Evolutionary conservation across 495 filamentous ascomycete species (phyloP).

Genomic region (Paragyromitra xinjiangensis): DNA sequence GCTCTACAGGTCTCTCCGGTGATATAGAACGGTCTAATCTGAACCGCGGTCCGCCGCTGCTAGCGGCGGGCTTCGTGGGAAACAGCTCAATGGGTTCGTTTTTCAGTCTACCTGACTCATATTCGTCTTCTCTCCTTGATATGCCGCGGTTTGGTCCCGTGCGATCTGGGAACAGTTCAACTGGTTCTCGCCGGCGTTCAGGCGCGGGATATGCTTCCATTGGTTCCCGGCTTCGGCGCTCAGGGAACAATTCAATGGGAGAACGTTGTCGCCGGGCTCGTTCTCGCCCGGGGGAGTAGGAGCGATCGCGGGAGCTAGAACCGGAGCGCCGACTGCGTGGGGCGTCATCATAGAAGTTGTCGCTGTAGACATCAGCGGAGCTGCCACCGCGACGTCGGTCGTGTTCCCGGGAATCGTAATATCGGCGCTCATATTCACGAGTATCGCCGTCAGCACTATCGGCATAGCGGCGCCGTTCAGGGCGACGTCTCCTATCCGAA

Average conservation of each 20-base stretch:
- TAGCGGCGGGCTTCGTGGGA: slow-evolving; percentile 31
- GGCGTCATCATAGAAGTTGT: slow-evolving; percentile 56
- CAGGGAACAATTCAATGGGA: slow-evolving; percentile 53
- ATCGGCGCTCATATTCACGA: slow-evolving; percentile 51
- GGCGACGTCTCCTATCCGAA: slow-evolving; percentile 51
- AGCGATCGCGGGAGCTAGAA: slow-evolving; percentile 47
- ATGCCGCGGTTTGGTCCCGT: not conserved
- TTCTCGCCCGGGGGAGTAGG: slow-evolving; percentile 37
- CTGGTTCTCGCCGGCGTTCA: slow-evolving; percentile 19
- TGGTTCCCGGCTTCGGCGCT: slow-evolving; percentile 32
- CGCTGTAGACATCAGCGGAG: slow-evolving; percentile 31
- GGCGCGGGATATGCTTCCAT: slow-evolving; percentile 28
- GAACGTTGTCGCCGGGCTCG: slow-evolving; percentile 21
- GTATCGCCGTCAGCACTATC: slow-evolving; percentile 59
- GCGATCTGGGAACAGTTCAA: slow-evolving; percentile 51
- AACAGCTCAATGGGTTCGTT: slow-evolving; percentile 45
- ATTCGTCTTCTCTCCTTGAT: not conserved
- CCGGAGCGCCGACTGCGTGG: slow-evolving; percentile 9
- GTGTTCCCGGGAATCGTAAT: slow-evolving; percentile 48
- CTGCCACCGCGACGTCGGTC: slow-evolving; percentile 48
- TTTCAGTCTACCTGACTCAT: slow-evolving; percentile 19
- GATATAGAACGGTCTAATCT: slow-evolving; percentile 28
- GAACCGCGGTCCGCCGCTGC: slow-evolving; percentile 27
- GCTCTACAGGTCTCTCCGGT: slow-evolving; percentile 27
- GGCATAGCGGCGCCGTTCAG: slow-evolving; percentile 46